A percentile compares a stretch with the other conserved stretches of the same genome.
Evolutionary conservation across 1,139 yeast genomes (phyloP).

Genomic region (Taphrina sp.): DNA sequence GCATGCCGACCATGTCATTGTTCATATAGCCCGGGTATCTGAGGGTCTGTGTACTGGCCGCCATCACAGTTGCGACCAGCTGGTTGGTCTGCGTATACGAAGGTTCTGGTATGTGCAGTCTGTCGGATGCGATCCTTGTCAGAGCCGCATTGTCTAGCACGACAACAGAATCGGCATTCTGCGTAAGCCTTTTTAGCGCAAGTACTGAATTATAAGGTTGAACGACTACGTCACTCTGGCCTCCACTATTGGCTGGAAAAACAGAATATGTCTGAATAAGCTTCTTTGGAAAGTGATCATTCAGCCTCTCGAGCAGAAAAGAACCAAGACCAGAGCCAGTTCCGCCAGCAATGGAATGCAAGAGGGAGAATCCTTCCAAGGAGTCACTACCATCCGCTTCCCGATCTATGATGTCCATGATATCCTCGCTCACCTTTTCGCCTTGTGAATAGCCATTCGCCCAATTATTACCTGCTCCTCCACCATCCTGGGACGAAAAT

Average conservation of each 20-base stretch:
- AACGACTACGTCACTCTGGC: conserved; percentile 90
- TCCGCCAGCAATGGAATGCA: conserved; percentile 98
- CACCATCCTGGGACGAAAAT: conserved; percentile 74
- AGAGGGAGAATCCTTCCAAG: conserved; percentile 80
- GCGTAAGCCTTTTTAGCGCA: conserved; percentile 75
- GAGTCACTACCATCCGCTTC: conserved; percentile 91
- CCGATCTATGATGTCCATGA: conserved; percentile 79
- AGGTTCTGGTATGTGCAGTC: conserved; percentile 49
- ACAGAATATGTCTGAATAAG: conserved; percentile 80
- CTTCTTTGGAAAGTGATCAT: conserved; percentile 81
- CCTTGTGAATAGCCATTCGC: conserved; percentile 85
- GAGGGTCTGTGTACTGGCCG: conserved; percentile 80
- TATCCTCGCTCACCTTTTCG: conserved; percentile 61
- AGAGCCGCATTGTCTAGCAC: conserved; percentile 90
- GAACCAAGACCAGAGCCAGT: conserved; percentile 97
- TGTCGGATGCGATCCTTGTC: conserved; percentile 60
- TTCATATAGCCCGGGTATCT: conserved; percentile 92
- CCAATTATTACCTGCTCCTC: conserved; percentile 97
- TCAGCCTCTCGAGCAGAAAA: conserved; percentile 67
- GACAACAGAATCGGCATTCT: conserved; percentile 78
- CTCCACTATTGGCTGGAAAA: conserved; percentile 67
- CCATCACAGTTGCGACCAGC: conserved; percentile 73
- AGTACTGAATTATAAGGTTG: conserved; percentile 91
- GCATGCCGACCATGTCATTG: conserved; percentile 76
- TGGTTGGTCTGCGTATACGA: conserved; percentile 76